phyloP scores from a whole-genome alignment of 78 protist species.

The Planoprotostelium fungivorum region DNA sequence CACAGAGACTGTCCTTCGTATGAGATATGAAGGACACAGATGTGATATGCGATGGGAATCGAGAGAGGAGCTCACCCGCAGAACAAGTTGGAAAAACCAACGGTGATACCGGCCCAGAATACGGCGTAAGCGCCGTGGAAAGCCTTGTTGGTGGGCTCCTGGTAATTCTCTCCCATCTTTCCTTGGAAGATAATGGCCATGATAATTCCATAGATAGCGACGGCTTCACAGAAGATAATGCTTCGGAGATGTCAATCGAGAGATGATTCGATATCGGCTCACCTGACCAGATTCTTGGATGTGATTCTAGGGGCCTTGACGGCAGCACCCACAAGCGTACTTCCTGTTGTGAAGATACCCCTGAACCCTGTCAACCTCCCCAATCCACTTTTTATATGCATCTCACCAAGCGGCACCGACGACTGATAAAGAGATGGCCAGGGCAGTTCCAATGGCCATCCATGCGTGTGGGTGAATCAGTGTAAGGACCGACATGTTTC shows the following conservation, averaged over 20 bases:
- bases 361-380: conserved; percentile 8
- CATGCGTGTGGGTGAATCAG: conserved; percentile 70
- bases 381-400: no score
- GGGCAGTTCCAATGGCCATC: conserved; percentile 83
- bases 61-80: conserved; percentile 59
- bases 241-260: not conserved
- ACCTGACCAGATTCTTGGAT: conserved; percentile 85
- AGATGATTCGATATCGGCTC: conserved; percentile 23
- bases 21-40: not conserved
- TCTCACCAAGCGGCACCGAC: conserved; percentile 96
- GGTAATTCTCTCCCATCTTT: not conserved
- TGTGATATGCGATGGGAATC: not conserved
- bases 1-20: conserved; percentile 27
- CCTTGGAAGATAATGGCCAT: conserved; percentile 85
- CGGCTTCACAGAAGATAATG: conserved; percentile 98
- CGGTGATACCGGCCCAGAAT: conserved; percentile 86
- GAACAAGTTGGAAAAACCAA: conserved; percentile 82
- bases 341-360: conserved; percentile 93
- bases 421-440: conserved; percentile 91
- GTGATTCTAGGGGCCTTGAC: conserved; percentile 90
- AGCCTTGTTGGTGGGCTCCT: not conserved
- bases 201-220: conserved; percentile 99
- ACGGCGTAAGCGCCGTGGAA: conserved; percentile 51
- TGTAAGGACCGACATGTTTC: no score
- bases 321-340: conserved; percentile 91